Conservation (phyloP, 2,329 filamentous ascomycete genomes). For the Trichoderma sp. region DNA sequence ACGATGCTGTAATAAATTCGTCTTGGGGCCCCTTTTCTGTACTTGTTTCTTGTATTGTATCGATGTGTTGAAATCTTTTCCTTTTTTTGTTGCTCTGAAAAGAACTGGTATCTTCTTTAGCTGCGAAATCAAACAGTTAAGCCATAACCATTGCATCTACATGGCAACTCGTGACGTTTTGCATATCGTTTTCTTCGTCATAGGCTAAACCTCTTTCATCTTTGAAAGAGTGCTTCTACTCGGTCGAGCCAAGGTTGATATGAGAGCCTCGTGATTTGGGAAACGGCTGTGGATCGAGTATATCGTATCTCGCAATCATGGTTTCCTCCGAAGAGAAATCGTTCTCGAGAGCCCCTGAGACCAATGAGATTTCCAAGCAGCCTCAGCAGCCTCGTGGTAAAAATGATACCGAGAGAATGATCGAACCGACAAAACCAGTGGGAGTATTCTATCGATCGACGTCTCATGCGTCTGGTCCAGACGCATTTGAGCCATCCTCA, state of each 20-base stretch:
- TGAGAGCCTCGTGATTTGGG: background rate
- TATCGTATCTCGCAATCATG: background rate
- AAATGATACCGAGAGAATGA: background rate
- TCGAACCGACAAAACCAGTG: background rate
- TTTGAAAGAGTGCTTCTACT: background rate
- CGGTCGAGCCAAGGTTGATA: background rate
- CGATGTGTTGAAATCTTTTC: background rate
- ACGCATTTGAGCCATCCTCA: constrained; percentile 32
- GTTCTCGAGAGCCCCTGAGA: background rate
- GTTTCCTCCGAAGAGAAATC: background rate
- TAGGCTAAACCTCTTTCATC: background rate
- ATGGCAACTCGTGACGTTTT: constrained; percentile 5
- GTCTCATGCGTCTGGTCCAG: constrained; percentile 37
- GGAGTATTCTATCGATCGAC: constrained; percentile 29
- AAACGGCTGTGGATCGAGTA: background rate
- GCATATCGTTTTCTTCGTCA: background rate
- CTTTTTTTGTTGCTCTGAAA: background rate
- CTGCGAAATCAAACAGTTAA: background rate
- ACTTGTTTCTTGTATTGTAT: background rate
- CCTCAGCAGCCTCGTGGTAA: background rate
- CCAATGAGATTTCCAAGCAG: background rate
- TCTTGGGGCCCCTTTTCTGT: background rate
- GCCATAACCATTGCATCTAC: background rate
- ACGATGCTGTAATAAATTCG: background rate
- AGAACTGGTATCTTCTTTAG: background rate